A percentile compares a stretch with the other conserved stretches of the same genome.
phyloP scores from a whole-genome alignment of 805 yeast species.

The Clavispora phyllophila region DNA sequence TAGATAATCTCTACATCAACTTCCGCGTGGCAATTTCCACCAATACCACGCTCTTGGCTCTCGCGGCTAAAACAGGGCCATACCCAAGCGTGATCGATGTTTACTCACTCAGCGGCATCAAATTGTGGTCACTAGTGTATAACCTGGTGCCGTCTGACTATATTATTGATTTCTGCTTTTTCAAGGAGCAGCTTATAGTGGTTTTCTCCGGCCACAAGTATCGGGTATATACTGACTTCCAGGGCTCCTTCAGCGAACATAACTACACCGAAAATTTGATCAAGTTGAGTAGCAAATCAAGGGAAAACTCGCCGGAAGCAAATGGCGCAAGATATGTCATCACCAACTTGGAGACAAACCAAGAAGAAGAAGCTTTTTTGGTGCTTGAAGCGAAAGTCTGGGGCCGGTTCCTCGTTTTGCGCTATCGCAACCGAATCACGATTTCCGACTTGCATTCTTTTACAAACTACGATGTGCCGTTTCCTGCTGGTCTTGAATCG shows the following conservation, averaged over 20 bases:
- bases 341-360: conserved; percentile 29
- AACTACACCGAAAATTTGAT: conserved; percentile 17
- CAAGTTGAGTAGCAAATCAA: neutral
- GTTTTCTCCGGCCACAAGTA: conserved; percentile 48
- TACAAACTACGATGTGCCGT: conserved; percentile 34
- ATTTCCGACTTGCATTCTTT: conserved; percentile 37
- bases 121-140: conserved; percentile 31
- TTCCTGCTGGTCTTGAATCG: conserved; percentile 16
- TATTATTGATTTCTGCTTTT: conserved; percentile 49
- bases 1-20: conserved; percentile 32
- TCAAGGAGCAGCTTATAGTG: conserved; percentile 50
- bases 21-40: conserved; percentile 47
- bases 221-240: conserved; percentile 59
- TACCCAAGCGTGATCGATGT: conserved; percentile 35
- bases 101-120: conserved; percentile 31
- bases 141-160: conserved; percentile 46
- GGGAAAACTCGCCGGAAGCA: neutral
- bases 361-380: conserved; percentile 24
- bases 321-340: conserved; percentile 11
- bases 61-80: conserved; percentile 33
- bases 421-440: conserved; percentile 29
- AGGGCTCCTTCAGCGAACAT: conserved; percentile 60
- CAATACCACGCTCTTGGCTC: conserved; percentile 52
- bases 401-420: conserved; percentile 41
- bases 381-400: conserved; percentile 28